These are phyloP conservation scores for Trametes hirsuta DNA, from an alignment of 1,284 basidiomycete genomes.

Conservation along the genomic window DNA sequence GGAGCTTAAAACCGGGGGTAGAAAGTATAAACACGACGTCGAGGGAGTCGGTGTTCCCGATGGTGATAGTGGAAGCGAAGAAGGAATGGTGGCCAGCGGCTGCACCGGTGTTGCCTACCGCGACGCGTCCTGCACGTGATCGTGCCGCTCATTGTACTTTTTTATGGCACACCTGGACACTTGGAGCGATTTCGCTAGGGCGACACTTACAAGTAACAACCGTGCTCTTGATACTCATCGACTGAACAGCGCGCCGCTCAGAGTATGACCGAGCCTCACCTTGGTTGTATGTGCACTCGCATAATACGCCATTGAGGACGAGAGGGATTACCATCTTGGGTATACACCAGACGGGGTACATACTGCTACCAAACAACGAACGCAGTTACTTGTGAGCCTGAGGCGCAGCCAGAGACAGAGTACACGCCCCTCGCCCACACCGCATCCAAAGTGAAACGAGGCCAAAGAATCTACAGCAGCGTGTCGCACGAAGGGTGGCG, in stretches of 20 bases:
- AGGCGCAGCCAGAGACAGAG: constrained; percentile 12
- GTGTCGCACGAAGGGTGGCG: constrained; percentile 2
- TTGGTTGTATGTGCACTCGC: neutral
- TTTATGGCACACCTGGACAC: too few species aligned
- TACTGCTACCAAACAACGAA: constrained; percentile 24
- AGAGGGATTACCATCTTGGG: constrained; percentile 31
- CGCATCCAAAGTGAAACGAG: constrained; percentile 1
- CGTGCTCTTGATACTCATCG: too few species aligned
- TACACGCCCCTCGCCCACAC: constrained; percentile 1
- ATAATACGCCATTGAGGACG: neutral
- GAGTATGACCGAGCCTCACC: too few species aligned
- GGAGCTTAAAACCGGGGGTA: too few species aligned
- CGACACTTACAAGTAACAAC: too few species aligned
- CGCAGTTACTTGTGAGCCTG: neutral
- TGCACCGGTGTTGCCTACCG: neutral
- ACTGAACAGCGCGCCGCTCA: too few species aligned
- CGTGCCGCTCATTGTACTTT: neutral
- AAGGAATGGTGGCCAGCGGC: neutral
- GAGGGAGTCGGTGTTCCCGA: neutral
- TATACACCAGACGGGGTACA: constrained; percentile 30
- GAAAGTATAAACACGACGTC: too few species aligned
- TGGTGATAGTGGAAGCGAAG: neutral
- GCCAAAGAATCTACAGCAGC: constrained; percentile 11
- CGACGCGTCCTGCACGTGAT: constrained; percentile 24
- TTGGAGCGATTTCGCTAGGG: too few species aligned